Base-by-base conservation (phyloP, 169 alveolate genomes). In the Plasmodium fragile region DNA sequence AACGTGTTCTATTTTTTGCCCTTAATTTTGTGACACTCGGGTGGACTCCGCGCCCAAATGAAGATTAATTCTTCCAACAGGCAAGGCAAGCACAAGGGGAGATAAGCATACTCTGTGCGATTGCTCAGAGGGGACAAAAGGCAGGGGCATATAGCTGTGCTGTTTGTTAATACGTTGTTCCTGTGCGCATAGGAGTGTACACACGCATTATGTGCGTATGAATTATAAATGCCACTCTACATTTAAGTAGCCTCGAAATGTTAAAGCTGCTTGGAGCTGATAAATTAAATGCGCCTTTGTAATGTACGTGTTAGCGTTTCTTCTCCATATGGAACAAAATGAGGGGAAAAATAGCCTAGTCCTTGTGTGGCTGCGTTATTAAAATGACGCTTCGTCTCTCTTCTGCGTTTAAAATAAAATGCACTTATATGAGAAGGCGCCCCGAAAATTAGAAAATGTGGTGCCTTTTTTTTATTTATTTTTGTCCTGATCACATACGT, bases 191-290 rank as follows among this genome's bases (percentile, higher is more conserved):
- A 3, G 59, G 22, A 49, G 75, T 65, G 75, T 65, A 65, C n/a
- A 65, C 75, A 25, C 36, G 75, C n/a, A 25, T 65, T 65, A 65
- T n/a, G 36, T 65, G 75, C 39, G n/a, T 65, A 65, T 65, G 75
- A 11, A 22, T 25, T 65, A 4, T 65, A 65, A 65, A 65, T 18
- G n/a, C 36, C 75, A 39, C 36, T 65, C 30, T 65, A 28, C 75
- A 8, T 65, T 65, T 65, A 65, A 5, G 36, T 65, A 22, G 36
- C 36, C 75, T 65, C 75, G 41, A 25, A 28, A 65, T 65, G 75
- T 65, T 59, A 59, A 59, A 18, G 34, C 36, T 18, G 16, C 34
- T 59, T 28, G 75, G 36, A 25, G 13, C 16, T 65, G n/a, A 16
- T 7, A 28, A 18, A 65, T 65, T 65, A 65, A 8, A 22, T 65